Base-by-base conservation (phyloP, 805 yeast species). In the Cyberlindnera suaveolens region DNA sequence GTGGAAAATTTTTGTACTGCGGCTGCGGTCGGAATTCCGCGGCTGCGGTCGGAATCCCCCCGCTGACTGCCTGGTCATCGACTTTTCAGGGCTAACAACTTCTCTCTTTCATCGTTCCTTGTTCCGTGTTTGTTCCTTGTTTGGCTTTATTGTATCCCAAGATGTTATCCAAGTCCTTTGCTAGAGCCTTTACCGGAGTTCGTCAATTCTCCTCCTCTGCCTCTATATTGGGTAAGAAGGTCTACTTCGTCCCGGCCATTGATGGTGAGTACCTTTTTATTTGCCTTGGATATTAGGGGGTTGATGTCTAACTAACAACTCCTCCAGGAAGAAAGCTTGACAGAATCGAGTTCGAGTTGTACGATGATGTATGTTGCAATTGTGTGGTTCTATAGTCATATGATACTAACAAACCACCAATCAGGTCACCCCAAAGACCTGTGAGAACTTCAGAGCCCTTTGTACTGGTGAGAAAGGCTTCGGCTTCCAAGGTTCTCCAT, bases 401-500 rank as follows among this genome's bases (percentile, higher is more conserved):
- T 19, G 30, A 16, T 37, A 41, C 43, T 41, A 32, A 43, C 43
- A 14, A 14, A 27, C 20, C 19, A 15, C 20, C 17, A 4, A 23
- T 2, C 16, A 50, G 56, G 61, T 64, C 38, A 83, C 74, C 57
- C 91, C 91, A 67, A 82, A 82, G 75, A 83, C 90, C 41, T 74
- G 85, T 54, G 88, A 81, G 67, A 83, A 83, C 68, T 83, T 83
- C 77, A 77, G 85, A 72, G 88, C 89, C 44, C 67, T 83, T 57
- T 78, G 84, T 64, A 83, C 96, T 50, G 96, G 96, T 57, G 96
- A 87, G 74, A 43, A 52, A 31, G 58, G 71, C 1, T 85, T 72
- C 60, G 96, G 96, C 48, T 89, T 82, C 78, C 81, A 82, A 64
- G 77, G 75, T 60, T 85, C 95, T 39, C 73, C 81, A 53, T 88